Percentiles rank a stretch among this genome's conserved stretches.
These are phyloP conservation scores for Oryza brachyantha DNA, from an alignment of 176 grass and related monocot species.

Conservation along the genomic window DNA sequence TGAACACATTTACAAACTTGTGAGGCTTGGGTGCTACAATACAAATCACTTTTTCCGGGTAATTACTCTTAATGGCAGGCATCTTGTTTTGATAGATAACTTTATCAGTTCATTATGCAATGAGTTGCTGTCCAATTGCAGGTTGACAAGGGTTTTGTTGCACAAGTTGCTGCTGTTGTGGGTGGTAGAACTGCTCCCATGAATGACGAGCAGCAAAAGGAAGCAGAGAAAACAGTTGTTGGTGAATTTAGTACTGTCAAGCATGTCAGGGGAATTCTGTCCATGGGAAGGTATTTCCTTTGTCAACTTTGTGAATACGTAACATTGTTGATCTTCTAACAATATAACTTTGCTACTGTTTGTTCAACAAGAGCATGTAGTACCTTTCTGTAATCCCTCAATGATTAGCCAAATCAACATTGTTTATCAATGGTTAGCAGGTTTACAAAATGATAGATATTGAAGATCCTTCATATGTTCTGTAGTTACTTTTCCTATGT, in stretches of 20 bases:
- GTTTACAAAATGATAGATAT: neutral
- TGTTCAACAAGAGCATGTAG: neutral
- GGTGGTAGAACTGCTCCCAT: conserved; percentile 79
- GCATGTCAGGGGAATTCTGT: conserved; percentile 93
- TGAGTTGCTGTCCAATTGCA: conserved; percentile 21
- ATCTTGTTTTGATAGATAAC: neutral
- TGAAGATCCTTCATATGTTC: neutral
- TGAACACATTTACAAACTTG: conserved; percentile 93
- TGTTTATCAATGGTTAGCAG: neutral
- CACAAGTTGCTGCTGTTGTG: conserved; percentile 85
- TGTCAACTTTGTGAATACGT: neutral
- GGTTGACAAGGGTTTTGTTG: conserved; percentile 97
- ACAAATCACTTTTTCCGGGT: conserved; percentile 97
- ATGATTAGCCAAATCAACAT: no score
- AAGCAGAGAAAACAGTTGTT: conserved; percentile 78
- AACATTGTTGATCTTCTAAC: neutral
- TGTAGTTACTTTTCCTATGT: neutral
- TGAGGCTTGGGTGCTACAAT: conserved; percentile 88
- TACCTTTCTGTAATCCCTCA: neutral
- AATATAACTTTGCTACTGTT: neutral
- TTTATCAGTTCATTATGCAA: neutral
- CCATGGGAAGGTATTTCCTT: conserved; percentile 80
- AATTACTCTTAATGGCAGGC: neutral
- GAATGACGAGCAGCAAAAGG: conserved; percentile 66
- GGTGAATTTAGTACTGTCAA: conserved; percentile 98